Evolutionary conservation across 2,329 filamentous ascomycete genomes (phyloP).

Genomic region (Verticillium nonalfalfae): DNA sequence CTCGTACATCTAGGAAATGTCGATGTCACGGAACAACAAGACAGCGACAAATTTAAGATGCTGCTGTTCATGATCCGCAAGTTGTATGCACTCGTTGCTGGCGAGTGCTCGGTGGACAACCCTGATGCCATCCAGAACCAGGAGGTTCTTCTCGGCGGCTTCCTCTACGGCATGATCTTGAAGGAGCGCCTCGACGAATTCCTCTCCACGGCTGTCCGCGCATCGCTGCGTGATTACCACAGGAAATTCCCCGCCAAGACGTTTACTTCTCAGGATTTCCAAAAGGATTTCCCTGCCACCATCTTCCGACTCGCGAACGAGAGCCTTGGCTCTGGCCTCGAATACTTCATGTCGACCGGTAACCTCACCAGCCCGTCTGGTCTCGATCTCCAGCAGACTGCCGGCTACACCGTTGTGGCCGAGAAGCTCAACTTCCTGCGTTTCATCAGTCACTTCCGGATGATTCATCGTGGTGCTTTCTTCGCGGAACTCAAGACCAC

Average conservation of each 20-base stretch:
- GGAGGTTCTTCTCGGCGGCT: constrained; percentile 87
- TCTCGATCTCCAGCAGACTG: constrained; percentile 88
- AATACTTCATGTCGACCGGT: constrained; percentile 95
- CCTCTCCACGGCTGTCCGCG: constrained; percentile 50
- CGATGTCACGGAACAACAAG: constrained; percentile 75
- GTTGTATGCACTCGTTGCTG: constrained; percentile 85
- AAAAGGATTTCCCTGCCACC: constrained; percentile 69
- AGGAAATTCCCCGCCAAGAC: constrained; percentile 54
- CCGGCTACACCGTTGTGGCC: constrained; percentile 92
- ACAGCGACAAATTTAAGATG: constrained; percentile 90
- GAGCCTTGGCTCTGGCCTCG: constrained; percentile 77
- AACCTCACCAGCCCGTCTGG: constrained; percentile 89
- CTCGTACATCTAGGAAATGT: constrained; percentile 85
- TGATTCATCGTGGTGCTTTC: constrained; percentile 98
- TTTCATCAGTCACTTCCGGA: constrained; percentile 98
- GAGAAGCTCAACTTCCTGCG: constrained; percentile 99
- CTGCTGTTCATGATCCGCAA: constrained; percentile 95
- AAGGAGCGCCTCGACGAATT: constrained; percentile 94
- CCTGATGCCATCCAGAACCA: constrained; percentile 96
- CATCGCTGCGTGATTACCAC: constrained; percentile 50
- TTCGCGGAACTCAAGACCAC: constrained; percentile 97
- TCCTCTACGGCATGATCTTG: constrained; percentile 89
- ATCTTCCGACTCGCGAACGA: constrained; percentile 81
- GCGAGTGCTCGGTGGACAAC: constrained; percentile 90
- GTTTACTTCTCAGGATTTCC: constrained; percentile 73